phyloP scores from a whole-genome alignment of 495 filamentous ascomycete genomes.

The Aspergillus avenaceus region DNA sequence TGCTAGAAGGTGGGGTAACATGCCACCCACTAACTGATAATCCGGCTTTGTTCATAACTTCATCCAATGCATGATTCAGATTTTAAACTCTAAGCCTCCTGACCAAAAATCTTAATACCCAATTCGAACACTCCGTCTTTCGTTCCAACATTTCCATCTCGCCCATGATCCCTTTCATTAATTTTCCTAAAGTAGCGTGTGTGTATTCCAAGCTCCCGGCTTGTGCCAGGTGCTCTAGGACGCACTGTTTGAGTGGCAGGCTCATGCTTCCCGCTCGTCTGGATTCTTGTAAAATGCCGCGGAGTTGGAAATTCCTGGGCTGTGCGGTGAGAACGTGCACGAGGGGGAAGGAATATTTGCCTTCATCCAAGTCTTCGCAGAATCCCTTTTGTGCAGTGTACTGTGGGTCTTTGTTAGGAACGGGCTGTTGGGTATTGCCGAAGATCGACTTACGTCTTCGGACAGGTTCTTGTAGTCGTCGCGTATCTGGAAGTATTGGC shows the following conservation, averaged over 20 bases:
- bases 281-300: not conserved
- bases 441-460: slow-evolving; percentile 8
- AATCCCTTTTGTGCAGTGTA: slow-evolving; percentile 33
- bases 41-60: too few species aligned
- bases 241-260: not conserved
- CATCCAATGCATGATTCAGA: too few species aligned
- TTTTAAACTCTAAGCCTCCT: not conserved
- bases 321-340: slow-evolving; percentile 16
- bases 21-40: too few species aligned
- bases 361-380: slow-evolving; percentile 36
- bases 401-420: not conserved
- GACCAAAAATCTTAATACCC: not conserved
- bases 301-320: not conserved
- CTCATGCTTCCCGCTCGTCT: not conserved
- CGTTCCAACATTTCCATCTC: not conserved
- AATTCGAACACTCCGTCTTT: not conserved
- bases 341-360: slow-evolving; percentile 33
- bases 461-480: slow-evolving; percentile 39
- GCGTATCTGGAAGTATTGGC: slow-evolving; percentile 34
- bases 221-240: not conserved
- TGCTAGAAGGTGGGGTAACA: not conserved
- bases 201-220: not conserved
- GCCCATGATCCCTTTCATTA: not conserved
- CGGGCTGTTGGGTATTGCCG: too few species aligned
- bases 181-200: not conserved